Evolutionary conservation across 2,329 filamentous ascomycete genomes (phyloP).

Genomic region (Truncatella angustata): DNA sequence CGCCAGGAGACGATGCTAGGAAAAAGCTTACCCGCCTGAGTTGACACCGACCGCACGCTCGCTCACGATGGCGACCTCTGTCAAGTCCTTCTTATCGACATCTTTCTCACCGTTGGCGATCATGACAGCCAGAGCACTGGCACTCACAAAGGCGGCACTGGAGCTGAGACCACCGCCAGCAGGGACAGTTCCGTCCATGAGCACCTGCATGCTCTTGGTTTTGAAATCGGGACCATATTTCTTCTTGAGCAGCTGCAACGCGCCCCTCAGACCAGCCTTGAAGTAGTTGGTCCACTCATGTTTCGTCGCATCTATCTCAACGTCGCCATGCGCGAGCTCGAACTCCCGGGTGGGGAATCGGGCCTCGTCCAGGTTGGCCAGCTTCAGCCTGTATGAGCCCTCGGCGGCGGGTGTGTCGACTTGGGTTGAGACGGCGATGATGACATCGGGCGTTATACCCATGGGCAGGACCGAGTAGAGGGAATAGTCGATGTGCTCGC

Average conservation of each 20-base stretch:
- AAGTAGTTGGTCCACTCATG: conserved; percentile 99
- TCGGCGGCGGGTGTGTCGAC: conserved; percentile 34
- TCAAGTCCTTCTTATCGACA: conserved; percentile 87
- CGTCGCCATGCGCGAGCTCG: conserved; percentile 59
- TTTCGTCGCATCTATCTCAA: conserved; percentile 80
- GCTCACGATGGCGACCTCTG: conserved; percentile 90
- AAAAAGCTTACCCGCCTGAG: conserved; percentile 77
- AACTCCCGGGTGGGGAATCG: conserved; percentile 79
- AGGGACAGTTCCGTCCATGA: conserved; percentile 90
- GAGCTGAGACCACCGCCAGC: conserved; percentile 90
- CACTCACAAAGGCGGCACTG: conserved; percentile 89
- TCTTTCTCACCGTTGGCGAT: conserved; percentile 74
- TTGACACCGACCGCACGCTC: conserved; percentile 95
- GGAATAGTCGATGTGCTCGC: conserved; percentile 98
- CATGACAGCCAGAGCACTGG: conserved; percentile 85
- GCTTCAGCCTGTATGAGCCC: conserved; percentile 65
- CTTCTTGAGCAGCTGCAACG: conserved; percentile 72
- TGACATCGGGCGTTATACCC: conserved; percentile 87
- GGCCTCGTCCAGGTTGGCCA: conserved; percentile 73
- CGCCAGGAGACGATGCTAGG: too few relatives aligned
- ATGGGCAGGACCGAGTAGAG: conserved; percentile 95
- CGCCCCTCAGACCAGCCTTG: conserved; percentile 84
- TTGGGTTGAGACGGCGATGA: conserved; percentile 72
- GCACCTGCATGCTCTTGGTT: conserved; percentile 77
- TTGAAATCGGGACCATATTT: conserved; percentile 59